Evolutionary conservation across 1,139 yeast species (phyloP).

Genomic region (Zhuliangozyma parablackwelliae): DNA sequence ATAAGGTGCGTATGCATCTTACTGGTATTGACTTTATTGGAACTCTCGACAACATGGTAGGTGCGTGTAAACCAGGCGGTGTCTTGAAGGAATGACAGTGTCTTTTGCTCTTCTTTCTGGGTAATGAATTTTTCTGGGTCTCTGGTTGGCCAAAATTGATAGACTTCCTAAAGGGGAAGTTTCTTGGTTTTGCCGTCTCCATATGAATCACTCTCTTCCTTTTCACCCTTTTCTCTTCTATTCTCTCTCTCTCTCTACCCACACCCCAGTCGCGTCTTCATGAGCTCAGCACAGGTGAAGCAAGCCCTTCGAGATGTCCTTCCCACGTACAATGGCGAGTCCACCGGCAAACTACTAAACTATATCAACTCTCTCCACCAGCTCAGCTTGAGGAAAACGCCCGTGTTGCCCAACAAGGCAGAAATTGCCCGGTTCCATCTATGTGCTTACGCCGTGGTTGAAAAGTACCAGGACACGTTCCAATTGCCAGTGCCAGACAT

Average conservation of each 20-base stretch:
- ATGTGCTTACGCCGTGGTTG: conserved; percentile 60
- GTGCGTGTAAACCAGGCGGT: background rate
- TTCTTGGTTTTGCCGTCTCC: too few species aligned
- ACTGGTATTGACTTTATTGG: conserved; percentile 13
- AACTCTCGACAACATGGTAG: conserved; percentile 20
- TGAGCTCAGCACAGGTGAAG: conserved; percentile 19
- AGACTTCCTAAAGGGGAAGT: too few species aligned
- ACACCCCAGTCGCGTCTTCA: background rate
- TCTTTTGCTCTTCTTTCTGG: background rate
- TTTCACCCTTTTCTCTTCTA: background rate
- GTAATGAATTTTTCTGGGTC: conserved; percentile 6
- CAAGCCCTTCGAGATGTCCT: conserved; percentile 43
- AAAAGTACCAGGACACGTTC: conserved; percentile 39
- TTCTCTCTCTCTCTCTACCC: background rate
- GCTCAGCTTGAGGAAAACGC: conserved; percentile 46
- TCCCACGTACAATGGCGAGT: conserved; percentile 45
- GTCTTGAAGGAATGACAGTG: background rate
- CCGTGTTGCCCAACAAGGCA: conserved; percentile 43
- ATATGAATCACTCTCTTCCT: background rate
- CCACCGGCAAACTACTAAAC: conserved; percentile 43
- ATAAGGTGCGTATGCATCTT: conserved; percentile 18
- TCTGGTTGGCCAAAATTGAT: conserved; percentile 12
- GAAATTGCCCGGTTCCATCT: conserved; percentile 65
- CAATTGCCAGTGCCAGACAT: conserved; percentile 44
- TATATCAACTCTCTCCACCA: conserved; percentile 51